These are phyloP conservation scores for Ophiostoma triangulosporum DNA, from an alignment of 2,329 filamentous ascomycete species.

Conservation along the genomic window DNA sequence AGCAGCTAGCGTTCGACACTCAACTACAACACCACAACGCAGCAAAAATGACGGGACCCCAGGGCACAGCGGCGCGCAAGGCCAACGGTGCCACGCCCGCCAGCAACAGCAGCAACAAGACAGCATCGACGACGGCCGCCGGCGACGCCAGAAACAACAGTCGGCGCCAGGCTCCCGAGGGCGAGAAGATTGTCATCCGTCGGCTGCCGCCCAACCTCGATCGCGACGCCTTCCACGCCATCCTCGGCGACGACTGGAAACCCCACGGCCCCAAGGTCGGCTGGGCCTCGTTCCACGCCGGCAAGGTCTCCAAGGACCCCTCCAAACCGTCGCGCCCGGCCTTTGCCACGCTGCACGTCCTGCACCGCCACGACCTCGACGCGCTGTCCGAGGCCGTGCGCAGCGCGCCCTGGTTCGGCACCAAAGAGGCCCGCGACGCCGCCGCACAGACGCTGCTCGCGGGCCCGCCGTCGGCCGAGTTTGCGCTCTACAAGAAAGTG, in stretches of 20 bases:
- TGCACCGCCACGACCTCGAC: slow-evolving; percentile 53
- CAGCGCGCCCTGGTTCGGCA: slow-evolving; percentile 61
- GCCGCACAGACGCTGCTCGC: slow-evolving; percentile 58
- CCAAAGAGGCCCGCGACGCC: slow-evolving; percentile 62
- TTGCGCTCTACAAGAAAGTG: slow-evolving; percentile 70
- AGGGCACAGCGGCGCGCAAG: slow-evolving; percentile 23
- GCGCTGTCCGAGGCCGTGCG: slow-evolving; percentile 59
- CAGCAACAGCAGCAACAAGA: neutral
- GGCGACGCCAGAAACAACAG: neutral
- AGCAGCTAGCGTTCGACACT: neutral
- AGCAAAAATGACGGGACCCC: slow-evolving; percentile 13
- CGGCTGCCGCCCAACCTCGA: slow-evolving; percentile 78
- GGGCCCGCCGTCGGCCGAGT: slow-evolving; percentile 68
- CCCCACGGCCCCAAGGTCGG: slow-evolving; percentile 69
- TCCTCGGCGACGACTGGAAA: slow-evolving; percentile 71
- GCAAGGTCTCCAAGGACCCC: slow-evolving; percentile 72
- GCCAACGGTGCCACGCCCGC: slow-evolving; percentile 40
- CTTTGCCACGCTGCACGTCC: slow-evolving; percentile 70
- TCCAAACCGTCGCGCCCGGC: slow-evolving; percentile 74
- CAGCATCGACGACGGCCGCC: neutral
- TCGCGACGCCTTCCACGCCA: slow-evolving; percentile 57
- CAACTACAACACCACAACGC: neutral
- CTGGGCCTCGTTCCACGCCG: slow-evolving; percentile 54
- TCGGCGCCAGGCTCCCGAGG: slow-evolving; percentile 26
- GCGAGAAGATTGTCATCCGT: slow-evolving; percentile 74